Base-by-base conservation (phyloP, 495 filamentous ascomycete species). In the Neurospora sp. region DNA sequence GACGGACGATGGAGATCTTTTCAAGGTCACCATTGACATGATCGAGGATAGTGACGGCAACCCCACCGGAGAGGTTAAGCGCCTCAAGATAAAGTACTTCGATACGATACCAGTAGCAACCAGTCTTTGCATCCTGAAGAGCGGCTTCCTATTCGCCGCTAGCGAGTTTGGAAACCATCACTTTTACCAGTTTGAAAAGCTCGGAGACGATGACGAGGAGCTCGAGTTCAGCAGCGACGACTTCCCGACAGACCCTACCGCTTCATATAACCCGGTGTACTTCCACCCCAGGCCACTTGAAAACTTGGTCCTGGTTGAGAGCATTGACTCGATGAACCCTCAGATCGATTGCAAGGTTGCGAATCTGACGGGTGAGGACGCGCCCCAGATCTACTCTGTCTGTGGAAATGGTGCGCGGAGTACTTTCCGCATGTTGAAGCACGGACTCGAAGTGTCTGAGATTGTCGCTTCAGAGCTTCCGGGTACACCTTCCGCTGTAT, bases 121-220 rank as follows among this genome's bases (percentile, higher is more conserved):
- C 0, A 94, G 87, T 76, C 85, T 99, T 19, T 91, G 93, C 79
- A 97, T 99, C 75, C 82, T 98, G 74, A 97, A 97, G 82, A 98
- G 94, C 74, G 96, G 96, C 13, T 98, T 97, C 81, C 86, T 98
- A 39, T 99, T 94, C 79, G 92, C 95, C 43, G 96, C 94, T 17
- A 92, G 92, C 79, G 95, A 98, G 82, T 91, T 91, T 69, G 96
- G 96, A 19, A 94, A 97, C 74, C 93, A 97, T 78, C 90, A 94
- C 75, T 94, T 99, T 73, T 98, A 98, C 80, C 94, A 98, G 81
- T 97, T 99, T 75, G 94, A 97, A 79, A 96, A 97, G 79, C 89
- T 99, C 21, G 96, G 94, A n/a, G 96, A 99, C 75, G 94, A 98
- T 77, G 92, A 95, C 75, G 91, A 97, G 24, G 94, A 98, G 79